Conservation (phyloP, 2,329 filamentous ascomycete genomes). For the Pestalotiopsis fici region DNA sequence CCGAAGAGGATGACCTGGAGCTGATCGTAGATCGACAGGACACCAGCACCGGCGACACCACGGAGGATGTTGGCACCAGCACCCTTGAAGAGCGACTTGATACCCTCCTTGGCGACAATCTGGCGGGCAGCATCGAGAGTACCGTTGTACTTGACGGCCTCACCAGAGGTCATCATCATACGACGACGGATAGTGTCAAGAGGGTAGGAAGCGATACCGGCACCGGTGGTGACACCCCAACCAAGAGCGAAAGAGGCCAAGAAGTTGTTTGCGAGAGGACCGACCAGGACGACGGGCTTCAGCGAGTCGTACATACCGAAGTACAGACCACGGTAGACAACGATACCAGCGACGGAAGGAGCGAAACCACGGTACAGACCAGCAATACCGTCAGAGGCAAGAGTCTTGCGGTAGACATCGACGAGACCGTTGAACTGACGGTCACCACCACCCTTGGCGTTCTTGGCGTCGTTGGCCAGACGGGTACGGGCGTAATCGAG, state of each 20-base stretch:
- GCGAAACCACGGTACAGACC: slow-evolving; percentile 99
- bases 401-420: slow-evolving; percentile 99
- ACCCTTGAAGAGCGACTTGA: slow-evolving; percentile 99
- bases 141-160: slow-evolving; percentile 99
- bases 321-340: slow-evolving; percentile 99
- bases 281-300: slow-evolving; percentile 96
- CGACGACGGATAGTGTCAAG: slow-evolving; percentile 99
- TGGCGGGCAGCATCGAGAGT: slow-evolving; percentile 93
- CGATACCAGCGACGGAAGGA: slow-evolving; percentile 97
- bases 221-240: slow-evolving; percentile 99
- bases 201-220: slow-evolving; percentile 99
- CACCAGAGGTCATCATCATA: slow-evolving; percentile 99
- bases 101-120: slow-evolving; percentile 97
- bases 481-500: slow-evolving; percentile 99
- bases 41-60: slow-evolving; percentile 99
- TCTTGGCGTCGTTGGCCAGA: slow-evolving; percentile 99
- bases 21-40: slow-evolving; percentile 99
- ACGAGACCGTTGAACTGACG: slow-evolving; percentile 99
- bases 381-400: slow-evolving; percentile 96
- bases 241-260: slow-evolving; percentile 98
- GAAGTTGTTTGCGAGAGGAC: slow-evolving; percentile 96
- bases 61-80: slow-evolving; percentile 99
- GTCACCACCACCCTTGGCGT: slow-evolving; percentile 92
- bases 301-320: slow-evolving; percentile 99
- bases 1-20: slow-evolving; percentile 99